Evolutionary conservation across 2,329 filamentous ascomycete genomes (phyloP).

Genomic region (Botryotinia globosa): DNA sequence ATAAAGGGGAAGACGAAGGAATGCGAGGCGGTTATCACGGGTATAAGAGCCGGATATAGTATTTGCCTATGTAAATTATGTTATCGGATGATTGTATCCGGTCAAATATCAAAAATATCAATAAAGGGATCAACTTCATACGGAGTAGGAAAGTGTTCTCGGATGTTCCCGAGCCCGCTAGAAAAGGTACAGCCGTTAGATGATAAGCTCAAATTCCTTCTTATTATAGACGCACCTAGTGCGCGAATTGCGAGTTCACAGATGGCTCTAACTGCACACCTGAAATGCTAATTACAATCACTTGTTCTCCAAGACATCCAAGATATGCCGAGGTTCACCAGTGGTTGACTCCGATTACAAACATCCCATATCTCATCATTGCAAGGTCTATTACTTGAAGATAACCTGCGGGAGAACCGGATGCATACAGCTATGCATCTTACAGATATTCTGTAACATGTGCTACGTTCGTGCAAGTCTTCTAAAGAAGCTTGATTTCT

Average conservation of each 20-base stretch:
- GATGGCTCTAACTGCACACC: not conserved
- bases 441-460: not conserved
- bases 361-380: not conserved
- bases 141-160: not conserved
- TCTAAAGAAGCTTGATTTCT: not conserved
- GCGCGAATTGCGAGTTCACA: not conserved
- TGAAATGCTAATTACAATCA: not conserved
- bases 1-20: not conserved
- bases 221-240: not conserved
- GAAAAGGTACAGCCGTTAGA: not conserved
- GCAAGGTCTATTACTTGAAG: not conserved
- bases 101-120: not conserved
- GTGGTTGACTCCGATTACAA: not conserved
- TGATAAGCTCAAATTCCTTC: not conserved
- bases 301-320: not conserved
- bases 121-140: not conserved
- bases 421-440: not conserved
- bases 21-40: not conserved
- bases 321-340: not conserved
- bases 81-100: not conserved
- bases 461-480: not conserved
- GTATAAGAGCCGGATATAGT: not conserved
- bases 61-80: not conserved
- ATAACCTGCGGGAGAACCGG: not conserved
- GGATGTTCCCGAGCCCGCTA: not conserved